Conservation (phyloP, 1,284 basidiomycete species). For the Vanrija sp. region DNA sequence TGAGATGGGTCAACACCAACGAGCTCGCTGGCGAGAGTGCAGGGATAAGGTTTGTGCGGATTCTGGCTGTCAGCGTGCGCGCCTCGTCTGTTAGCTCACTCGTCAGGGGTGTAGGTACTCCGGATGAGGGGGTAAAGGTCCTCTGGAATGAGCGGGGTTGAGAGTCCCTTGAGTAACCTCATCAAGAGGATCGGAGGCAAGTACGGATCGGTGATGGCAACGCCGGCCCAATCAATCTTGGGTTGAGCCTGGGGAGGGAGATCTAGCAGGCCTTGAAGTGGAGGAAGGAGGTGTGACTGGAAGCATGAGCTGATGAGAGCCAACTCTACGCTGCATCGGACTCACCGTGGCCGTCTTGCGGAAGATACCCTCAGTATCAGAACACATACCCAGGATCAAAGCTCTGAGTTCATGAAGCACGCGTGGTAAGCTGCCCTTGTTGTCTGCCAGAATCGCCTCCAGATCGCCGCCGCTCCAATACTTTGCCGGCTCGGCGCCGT, state of each 20-base stretch:
- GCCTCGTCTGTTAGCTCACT: conserved; percentile 16
- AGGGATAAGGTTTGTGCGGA: conserved; percentile 19
- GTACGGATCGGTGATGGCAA: conserved; percentile 33
- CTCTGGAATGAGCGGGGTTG: conserved; percentile 18
- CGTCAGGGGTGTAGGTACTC: conserved; percentile 2
- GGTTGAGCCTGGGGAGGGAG: conserved; percentile 29
- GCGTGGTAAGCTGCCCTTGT: conserved; percentile 19
- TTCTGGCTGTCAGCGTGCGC: conserved; percentile 10
- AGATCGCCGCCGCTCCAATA: conserved; percentile 11
- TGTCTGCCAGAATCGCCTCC: conserved; percentile 20
- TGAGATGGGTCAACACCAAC: conserved; percentile 20
- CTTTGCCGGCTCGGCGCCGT: background rate
- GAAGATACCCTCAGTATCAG: conserved; percentile 36
- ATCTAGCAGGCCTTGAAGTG: conserved; percentile 23
- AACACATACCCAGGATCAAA: conserved; percentile 29
- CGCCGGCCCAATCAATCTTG: conserved; percentile 28
- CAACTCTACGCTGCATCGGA: background rate
- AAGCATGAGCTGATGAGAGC: background rate
- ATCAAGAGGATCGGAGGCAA: conserved; percentile 25
- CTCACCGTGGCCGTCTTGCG: conserved; percentile 32
- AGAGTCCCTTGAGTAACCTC: background rate
- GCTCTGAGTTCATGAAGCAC: conserved; percentile 21
- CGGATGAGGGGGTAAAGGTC: conserved; percentile 22
- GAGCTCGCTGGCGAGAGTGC: conserved; percentile 7
- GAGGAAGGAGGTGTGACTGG: conserved; percentile 19